Evolutionary conservation across 1,284 basidiomycete species (phyloP), one percentile per base, ranked within the genome.

Genomic region (Schizopora paradoxa): DNA sequence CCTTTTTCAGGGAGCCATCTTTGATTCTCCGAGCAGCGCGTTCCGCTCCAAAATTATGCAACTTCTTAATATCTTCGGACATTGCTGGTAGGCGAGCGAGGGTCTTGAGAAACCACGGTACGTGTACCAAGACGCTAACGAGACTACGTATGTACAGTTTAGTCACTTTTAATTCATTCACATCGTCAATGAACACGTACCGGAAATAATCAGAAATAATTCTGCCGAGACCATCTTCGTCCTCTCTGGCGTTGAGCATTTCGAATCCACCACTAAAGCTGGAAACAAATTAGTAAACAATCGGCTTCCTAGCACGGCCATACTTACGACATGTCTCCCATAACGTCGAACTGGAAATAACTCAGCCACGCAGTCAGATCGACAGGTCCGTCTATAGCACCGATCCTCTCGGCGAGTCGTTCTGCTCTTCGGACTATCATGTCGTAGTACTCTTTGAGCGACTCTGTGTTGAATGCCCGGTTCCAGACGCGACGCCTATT

Each of bases 401-500:
- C 42, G 11, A 73, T 52, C 19, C 50, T 45, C 32, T 62, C 57
- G 1, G 64, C 55, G 6, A 73, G 56, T 45, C 70, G 64, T 7
- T 36, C 51, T 7, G 61, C 59, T 14, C 67, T 58, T 21, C 49
- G 47, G 23, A 53, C 49, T 38, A 72, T 51, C 19, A 66, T 46
- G 0, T 62, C 61, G 41, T 67, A 58, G 45, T 70, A 72, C 21
- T 63, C 66, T 48, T 58, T 66, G 14, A 74, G 47, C 6, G 68
- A 56, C 19, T 58, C 54, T 4, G 60, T 58, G 40, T 57, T 65
- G 52, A 72, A 70, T 5, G 63, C 72, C 29, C 63, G 60, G 47
- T 63, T 67, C 72, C 72, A 74, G 6, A 62, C 60, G 41, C 61
- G 61, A 22, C 72, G 66, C 22, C 65, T 56, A 7, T 61, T 57